Percentiles rank a stretch among this genome's conserved stretches.
phyloP scores from a whole-genome alignment of 345 rosid species.

The Eucalyptus tenuipes region DNA sequence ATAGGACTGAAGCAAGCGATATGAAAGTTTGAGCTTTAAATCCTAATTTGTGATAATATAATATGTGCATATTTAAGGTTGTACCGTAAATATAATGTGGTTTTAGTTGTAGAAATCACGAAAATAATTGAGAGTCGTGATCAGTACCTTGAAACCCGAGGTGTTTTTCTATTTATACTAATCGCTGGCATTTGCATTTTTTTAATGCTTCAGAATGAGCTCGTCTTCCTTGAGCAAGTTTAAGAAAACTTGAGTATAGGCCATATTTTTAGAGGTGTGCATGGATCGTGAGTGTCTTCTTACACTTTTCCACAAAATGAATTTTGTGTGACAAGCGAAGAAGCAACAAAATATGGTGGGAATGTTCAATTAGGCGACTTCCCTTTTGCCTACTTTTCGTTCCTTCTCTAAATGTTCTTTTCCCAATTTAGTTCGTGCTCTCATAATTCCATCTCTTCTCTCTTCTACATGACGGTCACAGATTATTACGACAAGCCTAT shows the following conservation, averaged over 20 bases:
- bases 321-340: neutral
- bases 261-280: constrained; percentile 83
- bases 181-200: neutral
- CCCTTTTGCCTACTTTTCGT: no score
- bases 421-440: neutral
- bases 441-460: no score
- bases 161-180: constrained; percentile 24
- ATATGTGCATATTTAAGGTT: no score
- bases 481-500: no score
- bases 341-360: no score
- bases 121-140: constrained; percentile 53
- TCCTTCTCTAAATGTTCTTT: neutral
- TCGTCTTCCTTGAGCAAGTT: no score
- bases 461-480: no score
- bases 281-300: constrained; percentile 64
- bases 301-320: constrained; percentile 36
- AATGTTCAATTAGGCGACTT: no score
- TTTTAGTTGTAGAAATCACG: constrained; percentile 50
- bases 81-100: neutral
- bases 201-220: no score
- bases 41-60: no score
- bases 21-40: neutral
- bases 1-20: neutral
- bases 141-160: constrained; percentile 68
- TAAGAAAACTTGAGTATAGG: constrained; percentile 20